These are phyloP conservation scores for Lathyrus tuberosus DNA, from an alignment of 306 rosid genomes.

Conservation along the genomic window DNA sequence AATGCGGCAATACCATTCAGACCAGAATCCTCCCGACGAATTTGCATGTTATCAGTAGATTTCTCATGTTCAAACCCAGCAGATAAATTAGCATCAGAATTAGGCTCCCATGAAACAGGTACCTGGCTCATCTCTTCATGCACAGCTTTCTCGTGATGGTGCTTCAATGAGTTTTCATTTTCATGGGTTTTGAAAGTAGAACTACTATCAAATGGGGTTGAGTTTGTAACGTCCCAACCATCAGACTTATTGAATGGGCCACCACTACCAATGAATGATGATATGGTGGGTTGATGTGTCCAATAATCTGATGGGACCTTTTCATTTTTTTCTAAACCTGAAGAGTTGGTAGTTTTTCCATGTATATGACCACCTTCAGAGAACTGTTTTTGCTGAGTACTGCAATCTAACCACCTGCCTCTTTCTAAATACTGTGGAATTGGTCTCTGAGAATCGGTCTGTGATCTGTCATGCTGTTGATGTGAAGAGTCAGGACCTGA, in stretches of 20 bases:
- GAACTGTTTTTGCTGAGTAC: slow-evolving; percentile 59
- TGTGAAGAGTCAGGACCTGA: slow-evolving; percentile 50
- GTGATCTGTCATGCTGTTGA: slow-evolving; percentile 58
- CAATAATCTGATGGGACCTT: slow-evolving; percentile 37
- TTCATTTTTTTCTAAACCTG: slow-evolving; percentile 41
- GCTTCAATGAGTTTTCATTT: slow-evolving; percentile 50
- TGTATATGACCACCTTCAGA: slow-evolving; percentile 55
- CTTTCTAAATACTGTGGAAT: slow-evolving; percentile 58
- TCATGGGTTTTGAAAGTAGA: slow-evolving; percentile 58
- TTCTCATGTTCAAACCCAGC: slow-evolving; percentile 56
- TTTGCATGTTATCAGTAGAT: slow-evolving; percentile 56
- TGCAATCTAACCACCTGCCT: slow-evolving; percentile 71
- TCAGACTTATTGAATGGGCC: slow-evolving; percentile 64
- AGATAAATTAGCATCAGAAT: slow-evolving; percentile 55
- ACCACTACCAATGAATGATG: slow-evolving; percentile 47
- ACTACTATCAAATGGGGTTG: slow-evolving; percentile 56
- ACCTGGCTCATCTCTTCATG: slow-evolving; percentile 58
- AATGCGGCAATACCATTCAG: slow-evolving; percentile 45
- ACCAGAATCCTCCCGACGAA: slow-evolving; percentile 57
- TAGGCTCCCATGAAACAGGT: slow-evolving; percentile 56
- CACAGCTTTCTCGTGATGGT: slow-evolving; percentile 50
- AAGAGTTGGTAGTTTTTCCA: slow-evolving; percentile 51
- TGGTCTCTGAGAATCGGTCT: slow-evolving; percentile 51
- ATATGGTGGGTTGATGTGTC: slow-evolving; percentile 41
- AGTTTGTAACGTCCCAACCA: slow-evolving; percentile 71